Evolutionary conservation across 2,329 filamentous ascomycete species (phyloP), one percentile per base, ranked within the genome.

Genomic region (Colletotrichum tabaci): DNA sequence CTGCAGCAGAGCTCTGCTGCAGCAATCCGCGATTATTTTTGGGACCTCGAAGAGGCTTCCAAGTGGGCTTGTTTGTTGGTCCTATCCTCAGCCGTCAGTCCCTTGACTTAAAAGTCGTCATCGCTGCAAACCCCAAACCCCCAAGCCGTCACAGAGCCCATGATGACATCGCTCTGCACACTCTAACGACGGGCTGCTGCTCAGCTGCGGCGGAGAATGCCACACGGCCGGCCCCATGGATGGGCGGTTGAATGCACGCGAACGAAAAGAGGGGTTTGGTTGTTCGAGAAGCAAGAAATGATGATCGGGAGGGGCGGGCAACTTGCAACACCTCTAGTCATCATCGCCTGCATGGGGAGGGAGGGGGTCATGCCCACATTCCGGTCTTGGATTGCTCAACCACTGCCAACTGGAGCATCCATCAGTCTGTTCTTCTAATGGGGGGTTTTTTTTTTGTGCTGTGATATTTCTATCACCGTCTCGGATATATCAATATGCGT

Each of bases 281-380:
- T 21, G 44, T 61, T 30, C 23, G 56, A 57, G 57, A 52, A 30
- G 26, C 42, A 66, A 15, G 5, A 42, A 18, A 12, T 23, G 23
- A 57, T 50, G 35, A 16, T 30, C 35, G 58, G 61, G 58, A 62
- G 16, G 61, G 44, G 52, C 67, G 62, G 62, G 65, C 52, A 40
- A 26, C 23, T 40, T 66, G 53, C 26, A 30, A 6, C 26, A 7
- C 26, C 26, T 18, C 56, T 40, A 42, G 46, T 30, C 49, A 7
- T 44, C 30, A 38, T 55, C 16, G 35, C 53, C 38, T 40, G 35
- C 53, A 56, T 56, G 10, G 35, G 26, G 35, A 18, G 18, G 35
- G 35, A 3, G 8, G 53, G 30, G 35, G 30, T 35, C 5, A 23
- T 42, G n/a, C 53, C 35, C 61, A 16, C 49, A 40, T 53, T 52